A percentile compares a stretch with the other conserved stretches of the same genome.
These are phyloP conservation scores for Cyberlindnera veronae DNA, from an alignment of 805 yeast genomes.

Conservation along the genomic window DNA sequence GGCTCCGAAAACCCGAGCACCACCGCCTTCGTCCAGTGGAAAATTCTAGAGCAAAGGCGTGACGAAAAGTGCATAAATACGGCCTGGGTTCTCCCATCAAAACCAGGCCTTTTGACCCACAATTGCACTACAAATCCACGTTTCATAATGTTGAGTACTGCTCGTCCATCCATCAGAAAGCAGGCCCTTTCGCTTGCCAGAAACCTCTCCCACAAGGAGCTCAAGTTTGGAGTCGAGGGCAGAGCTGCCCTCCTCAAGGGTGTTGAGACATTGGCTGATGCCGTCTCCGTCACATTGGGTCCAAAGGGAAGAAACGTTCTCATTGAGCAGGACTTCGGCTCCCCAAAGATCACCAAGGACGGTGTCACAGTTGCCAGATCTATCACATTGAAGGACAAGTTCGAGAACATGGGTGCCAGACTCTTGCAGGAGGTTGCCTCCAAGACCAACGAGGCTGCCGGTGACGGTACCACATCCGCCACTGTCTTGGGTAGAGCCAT, in stretches of 20 bases:
- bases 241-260: constrained; percentile 72
- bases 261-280: constrained; percentile 83
- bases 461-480: constrained; percentile 99
- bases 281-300: constrained; percentile 94
- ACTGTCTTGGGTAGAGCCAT: constrained; percentile 95
- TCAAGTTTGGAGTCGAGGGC: constrained; percentile 81
- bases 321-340: constrained; percentile 94
- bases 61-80: constrained; percentile 5
- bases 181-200: constrained; percentile 23
- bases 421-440: constrained; percentile 96
- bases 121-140: not conserved
- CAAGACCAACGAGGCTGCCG: constrained; percentile 96
- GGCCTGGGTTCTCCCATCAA: not conserved
- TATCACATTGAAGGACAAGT: constrained; percentile 82
- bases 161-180: constrained; percentile 26
- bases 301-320: constrained; percentile 98
- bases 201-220: constrained; percentile 73
- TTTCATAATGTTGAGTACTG: constrained; percentile 24
- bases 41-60: constrained; percentile 17
- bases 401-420: constrained; percentile 97
- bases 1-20: constrained; percentile 11
- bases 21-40: constrained; percentile 9
- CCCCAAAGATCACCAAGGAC: constrained; percentile 98
- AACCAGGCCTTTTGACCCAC: not conserved
- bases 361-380: constrained; percentile 98